Base-by-base conservation (phyloP, 345 rosid species). In the Triadica sebifera region DNA sequence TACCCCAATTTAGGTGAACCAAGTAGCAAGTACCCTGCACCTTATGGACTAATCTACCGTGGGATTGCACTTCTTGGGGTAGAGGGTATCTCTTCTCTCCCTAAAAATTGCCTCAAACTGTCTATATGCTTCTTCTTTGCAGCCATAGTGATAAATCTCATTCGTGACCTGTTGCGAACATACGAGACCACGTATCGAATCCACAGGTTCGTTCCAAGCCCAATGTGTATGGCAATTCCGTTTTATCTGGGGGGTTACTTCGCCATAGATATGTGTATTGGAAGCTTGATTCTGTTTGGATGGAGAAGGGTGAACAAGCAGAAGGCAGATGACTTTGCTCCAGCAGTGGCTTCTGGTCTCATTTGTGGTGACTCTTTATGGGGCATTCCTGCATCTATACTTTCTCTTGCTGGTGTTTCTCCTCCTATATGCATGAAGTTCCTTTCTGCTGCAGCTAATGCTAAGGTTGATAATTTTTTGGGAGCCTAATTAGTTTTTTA, bases 151-250 rank as follows among this genome's bases (percentile, higher is more conserved):
- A 67, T 90, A 6, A 93, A 93, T 85, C 6, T 84, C 3, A 5
- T 81, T 3, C 41, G 59, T 5, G 84, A 85, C 69, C 12, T 82
- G 58, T 51, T 89, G 50, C 58, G 50, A 55, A 51, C 45, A 17
- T 79, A 51, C 4, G 91, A 87, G 63, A 79, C 79, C 62, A 85
- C 66, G 65, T 81, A 67, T 34, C 24, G 67, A 68, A 24, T 84
- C 38, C 20, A 83, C 38, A 86, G 87, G 86, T 94, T 81, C 67
- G 76, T 94, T 51, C 98, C 98, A 0, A 93, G 87, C 71, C 97
- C 98, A 12, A 94, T 94, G 98, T 90, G 96, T 77, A 86, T 92
- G 91, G 98, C 97, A 12, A 94, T 91, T n/a, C 98, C 98, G 0
- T 91, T 94, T 84, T 94, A 91, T 79, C 85, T 92, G 0, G 98